A percentile compares a stretch with the other conserved stretches of the same genome.
Evolutionary conservation across 2,329 filamentous ascomycete species (phyloP).

Genomic region (Ilyonectria mors-panacis): DNA sequence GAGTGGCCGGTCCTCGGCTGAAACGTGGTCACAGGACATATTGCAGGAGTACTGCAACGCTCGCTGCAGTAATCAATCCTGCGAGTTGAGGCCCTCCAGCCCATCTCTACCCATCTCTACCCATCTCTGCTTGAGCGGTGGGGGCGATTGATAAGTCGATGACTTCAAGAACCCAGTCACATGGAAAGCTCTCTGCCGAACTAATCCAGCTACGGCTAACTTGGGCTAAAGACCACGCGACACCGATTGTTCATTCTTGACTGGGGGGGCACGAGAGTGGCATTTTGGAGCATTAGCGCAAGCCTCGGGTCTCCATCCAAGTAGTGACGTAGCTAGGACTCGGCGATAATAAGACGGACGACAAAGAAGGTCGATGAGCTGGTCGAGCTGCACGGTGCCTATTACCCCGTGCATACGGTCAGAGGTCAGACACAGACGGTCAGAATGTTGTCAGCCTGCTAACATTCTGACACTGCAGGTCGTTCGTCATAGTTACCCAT

Average conservation of each 20-base stretch:
- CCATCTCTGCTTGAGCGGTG: neutral
- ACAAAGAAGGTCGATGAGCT: neutral
- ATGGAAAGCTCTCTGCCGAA: neutral
- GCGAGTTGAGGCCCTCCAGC: neutral
- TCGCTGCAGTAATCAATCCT: neutral
- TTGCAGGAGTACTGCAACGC: slow-evolving; percentile 1
- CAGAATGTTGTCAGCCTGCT: neutral
- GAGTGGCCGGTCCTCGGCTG: neutral
- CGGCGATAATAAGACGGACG: neutral
- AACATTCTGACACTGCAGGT: neutral
- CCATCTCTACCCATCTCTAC: neutral
- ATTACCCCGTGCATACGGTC: neutral
- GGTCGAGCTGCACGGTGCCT: neutral
- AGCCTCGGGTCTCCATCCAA: neutral
- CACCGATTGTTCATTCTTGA: neutral
- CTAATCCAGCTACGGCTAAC: neutral
- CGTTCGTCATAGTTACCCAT: neutral
- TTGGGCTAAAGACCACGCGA: slow-evolving; percentile 14
- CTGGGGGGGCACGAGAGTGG: neutral
- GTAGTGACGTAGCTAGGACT: neutral
- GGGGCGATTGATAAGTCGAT: neutral
- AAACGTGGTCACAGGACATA: neutral
- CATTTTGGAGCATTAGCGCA: neutral
- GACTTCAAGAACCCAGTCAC: neutral
- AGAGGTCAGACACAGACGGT: neutral